These are phyloP conservation scores for Geranium rotundifolium DNA, from an alignment of 345 rosid species.

Conservation along the genomic window DNA sequence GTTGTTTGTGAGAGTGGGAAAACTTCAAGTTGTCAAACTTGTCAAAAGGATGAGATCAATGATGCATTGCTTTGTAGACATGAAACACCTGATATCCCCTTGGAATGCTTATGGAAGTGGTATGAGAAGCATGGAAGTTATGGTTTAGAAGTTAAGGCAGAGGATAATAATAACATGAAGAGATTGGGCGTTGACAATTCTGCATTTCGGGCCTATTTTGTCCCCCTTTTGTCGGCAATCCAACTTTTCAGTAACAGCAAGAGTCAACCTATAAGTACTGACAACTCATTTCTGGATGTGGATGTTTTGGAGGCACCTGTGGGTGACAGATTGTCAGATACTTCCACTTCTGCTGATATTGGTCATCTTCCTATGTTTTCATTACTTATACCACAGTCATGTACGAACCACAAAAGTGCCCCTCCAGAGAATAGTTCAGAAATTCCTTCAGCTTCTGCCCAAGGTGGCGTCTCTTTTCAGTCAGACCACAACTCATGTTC, in stretches of 20 bases:
- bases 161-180: slow-evolving; percentile 28
- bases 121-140: slow-evolving; percentile 42
- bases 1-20: slow-evolving; percentile 18
- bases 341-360: slow-evolving; percentile 1
- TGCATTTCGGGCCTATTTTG: slow-evolving; percentile 42
- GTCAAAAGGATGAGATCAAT: slow-evolving; percentile 15
- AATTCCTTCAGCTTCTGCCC: slow-evolving; percentile 7
- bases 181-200: slow-evolving; percentile 32
- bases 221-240: slow-evolving; percentile 47
- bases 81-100: slow-evolving; percentile 26
- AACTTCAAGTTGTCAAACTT: slow-evolving; percentile 19
- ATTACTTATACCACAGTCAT: slow-evolving; percentile 20
- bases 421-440: slow-evolving; percentile 5
- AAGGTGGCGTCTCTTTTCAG: slow-evolving; percentile 8
- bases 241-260: slow-evolving; percentile 29
- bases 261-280: slow-evolving; percentile 4
- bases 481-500: slow-evolving; percentile 10
- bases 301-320: slow-evolving; percentile 6
- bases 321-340: slow-evolving; percentile 5
- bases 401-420: slow-evolving; percentile 3
- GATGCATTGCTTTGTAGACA: slow-evolving; percentile 22
- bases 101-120: slow-evolving; percentile 48
- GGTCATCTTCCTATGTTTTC: slow-evolving; percentile 22
- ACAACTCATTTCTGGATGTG: slow-evolving; percentile 6
- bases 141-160: slow-evolving; percentile 44